Evolutionary conservation across 2,329 filamentous ascomycete species (phyloP).

Genomic region (Cyclaneusma minus): DNA sequence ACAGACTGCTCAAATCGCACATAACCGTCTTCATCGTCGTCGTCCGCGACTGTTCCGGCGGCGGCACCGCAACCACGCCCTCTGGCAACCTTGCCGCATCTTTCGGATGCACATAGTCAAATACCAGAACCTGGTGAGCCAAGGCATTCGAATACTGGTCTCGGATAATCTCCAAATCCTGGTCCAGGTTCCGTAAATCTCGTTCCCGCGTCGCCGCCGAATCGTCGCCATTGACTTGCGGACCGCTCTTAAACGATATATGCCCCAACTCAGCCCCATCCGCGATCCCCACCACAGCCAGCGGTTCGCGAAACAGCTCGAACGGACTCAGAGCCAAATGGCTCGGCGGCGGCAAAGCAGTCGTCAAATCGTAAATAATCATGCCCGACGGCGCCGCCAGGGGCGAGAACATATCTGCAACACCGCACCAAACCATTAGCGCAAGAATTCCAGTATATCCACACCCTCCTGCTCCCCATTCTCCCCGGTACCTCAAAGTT

Average conservation of each 20-base stretch:
- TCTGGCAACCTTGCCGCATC: slow-evolving; percentile 41
- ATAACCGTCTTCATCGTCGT: slow-evolving; percentile 73
- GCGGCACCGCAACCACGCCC: slow-evolving; percentile 57
- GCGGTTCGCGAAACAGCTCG: slow-evolving; percentile 74
- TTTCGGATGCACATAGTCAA: slow-evolving; percentile 46
- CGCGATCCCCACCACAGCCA: slow-evolving; percentile 70
- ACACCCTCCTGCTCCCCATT: not conserved
- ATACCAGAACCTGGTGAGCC: slow-evolving; percentile 64
- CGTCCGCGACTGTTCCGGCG: slow-evolving; percentile 48
- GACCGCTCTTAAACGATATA: slow-evolving; percentile 31
- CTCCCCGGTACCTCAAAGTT: slow-evolving; percentile 1
- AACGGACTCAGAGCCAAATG: slow-evolving; percentile 74
- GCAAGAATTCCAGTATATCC: slow-evolving; percentile 2
- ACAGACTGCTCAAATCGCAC: slow-evolving; percentile 59
- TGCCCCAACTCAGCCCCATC: slow-evolving; percentile 59
- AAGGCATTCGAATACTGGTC: slow-evolving; percentile 63
- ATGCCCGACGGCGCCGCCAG: slow-evolving; percentile 73
- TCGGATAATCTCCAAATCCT: slow-evolving; percentile 55
- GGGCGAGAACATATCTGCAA: slow-evolving; percentile 80
- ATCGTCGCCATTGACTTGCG: slow-evolving; percentile 10
- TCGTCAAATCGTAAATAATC: slow-evolving; percentile 78
- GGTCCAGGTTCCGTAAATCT: slow-evolving; percentile 42
- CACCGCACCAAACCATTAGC: slow-evolving; percentile 1
- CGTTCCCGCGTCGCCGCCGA: slow-evolving; percentile 37
- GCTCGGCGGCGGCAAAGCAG: slow-evolving; percentile 62